Evolutionary conservation across 495 filamentous ascomycete genomes (phyloP).

Genomic region (Aspergillus nidulans): DNA sequence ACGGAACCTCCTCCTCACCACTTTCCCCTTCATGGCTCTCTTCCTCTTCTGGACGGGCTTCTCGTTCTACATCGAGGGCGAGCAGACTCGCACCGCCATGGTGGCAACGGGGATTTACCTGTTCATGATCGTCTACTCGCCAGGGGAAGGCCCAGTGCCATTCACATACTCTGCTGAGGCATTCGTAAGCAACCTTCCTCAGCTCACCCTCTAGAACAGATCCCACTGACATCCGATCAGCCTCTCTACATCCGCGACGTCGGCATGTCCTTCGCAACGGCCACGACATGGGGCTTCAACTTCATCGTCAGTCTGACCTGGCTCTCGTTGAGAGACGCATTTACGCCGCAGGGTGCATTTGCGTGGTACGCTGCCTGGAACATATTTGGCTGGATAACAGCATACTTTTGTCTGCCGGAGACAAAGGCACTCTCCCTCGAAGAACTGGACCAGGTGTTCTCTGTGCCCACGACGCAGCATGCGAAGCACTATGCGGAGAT

Average conservation of each 20-base stretch:
- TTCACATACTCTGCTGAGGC: constrained; percentile 57
- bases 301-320: constrained; percentile 56
- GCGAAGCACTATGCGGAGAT: constrained; percentile 41
- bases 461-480: constrained; percentile 45
- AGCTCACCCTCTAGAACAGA: too few relatives aligned
- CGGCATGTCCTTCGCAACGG: constrained; percentile 62
- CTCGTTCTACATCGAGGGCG: constrained; percentile 48
- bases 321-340: constrained; percentile 42
- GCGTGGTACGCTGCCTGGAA: constrained; percentile 59
- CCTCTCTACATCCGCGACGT: constrained; percentile 59
- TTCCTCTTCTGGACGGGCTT: constrained; percentile 56
- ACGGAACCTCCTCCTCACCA: constrained; percentile 56
- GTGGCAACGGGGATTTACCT: constrained; percentile 49
- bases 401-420: constrained; percentile 53
- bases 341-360: constrained; percentile 54
- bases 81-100: constrained; percentile 31
- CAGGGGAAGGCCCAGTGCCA: constrained; percentile 54
- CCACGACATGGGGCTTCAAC: constrained; percentile 47
- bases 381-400: constrained; percentile 49
- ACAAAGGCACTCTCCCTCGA: constrained; percentile 52
- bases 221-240: not conserved
- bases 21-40: constrained; percentile 59
- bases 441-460: constrained; percentile 51
- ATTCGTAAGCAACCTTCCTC: too few relatives aligned
- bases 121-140: constrained; percentile 49